Percentiles rank a stretch among this genome's conserved stretches.
These are phyloP conservation scores for Debaryomyces singareniensis DNA, from an alignment of 1,139 yeast species.

Conservation along the genomic window DNA sequence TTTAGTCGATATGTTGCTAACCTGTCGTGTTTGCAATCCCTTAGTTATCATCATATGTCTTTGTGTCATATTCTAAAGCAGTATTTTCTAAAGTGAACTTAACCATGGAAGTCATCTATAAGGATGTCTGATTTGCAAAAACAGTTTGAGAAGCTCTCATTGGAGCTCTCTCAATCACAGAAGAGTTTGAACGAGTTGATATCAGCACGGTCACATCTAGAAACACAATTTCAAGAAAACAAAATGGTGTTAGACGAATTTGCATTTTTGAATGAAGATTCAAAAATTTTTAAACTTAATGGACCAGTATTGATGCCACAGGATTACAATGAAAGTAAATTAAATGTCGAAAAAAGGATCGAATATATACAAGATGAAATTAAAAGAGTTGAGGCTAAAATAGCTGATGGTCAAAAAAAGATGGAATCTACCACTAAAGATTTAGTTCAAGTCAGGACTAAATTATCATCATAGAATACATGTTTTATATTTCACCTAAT, in stretches of 20 bases:
- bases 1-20: too few species aligned
- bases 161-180: slow-evolving; percentile 33
- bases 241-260: slow-evolving; percentile 86
- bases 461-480: slow-evolving; percentile 7
- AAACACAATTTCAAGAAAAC: slow-evolving; percentile 84
- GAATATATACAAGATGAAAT: slow-evolving; percentile 82
- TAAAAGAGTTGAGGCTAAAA: slow-evolving; percentile 55
- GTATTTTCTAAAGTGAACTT: too few species aligned
- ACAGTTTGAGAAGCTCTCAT: slow-evolving; percentile 35
- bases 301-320: slow-evolving; percentile 93
- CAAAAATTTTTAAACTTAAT: slow-evolving; percentile 79
- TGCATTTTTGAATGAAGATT: slow-evolving; percentile 45
- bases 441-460: slow-evolving; percentile 37
- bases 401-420: slow-evolving; percentile 44
- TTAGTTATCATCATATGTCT: neutral
- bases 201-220: slow-evolving; percentile 60
- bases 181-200: slow-evolving; percentile 39
- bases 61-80: too few species aligned
- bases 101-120: too few species aligned
- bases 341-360: slow-evolving; percentile 79
- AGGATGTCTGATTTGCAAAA: slow-evolving; percentile 21
- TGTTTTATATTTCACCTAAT: neutral
- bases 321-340: slow-evolving; percentile 71
- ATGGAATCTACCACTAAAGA: slow-evolving; percentile 46
- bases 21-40: too few species aligned